Base-by-base conservation (phyloP, 208 protist genomes). In the Crithidia sp. region DNA sequence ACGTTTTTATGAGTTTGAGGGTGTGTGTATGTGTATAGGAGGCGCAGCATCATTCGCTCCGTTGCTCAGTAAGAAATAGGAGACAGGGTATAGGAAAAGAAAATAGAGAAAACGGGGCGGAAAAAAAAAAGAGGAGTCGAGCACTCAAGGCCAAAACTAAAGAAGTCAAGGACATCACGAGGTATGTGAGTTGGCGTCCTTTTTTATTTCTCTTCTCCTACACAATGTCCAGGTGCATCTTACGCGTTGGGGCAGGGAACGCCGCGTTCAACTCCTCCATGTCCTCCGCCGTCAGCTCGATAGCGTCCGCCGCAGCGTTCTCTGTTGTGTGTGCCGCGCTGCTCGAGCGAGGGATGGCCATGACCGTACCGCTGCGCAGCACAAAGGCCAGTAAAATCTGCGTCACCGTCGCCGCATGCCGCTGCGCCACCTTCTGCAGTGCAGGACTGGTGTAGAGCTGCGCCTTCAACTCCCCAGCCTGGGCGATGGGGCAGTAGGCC, bases 401-500 rank as follows among this genome's bases (percentile, higher is more conserved):
- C 3, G 78, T 67, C 56, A 87, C 63, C 49, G 73, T 82, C 37
- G 74, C 79, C 41, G 45, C 12, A 62, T 87, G 77, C 9, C 67
- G 69, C 71, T 57, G 37, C 40, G 82, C 82, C 13, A 87, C 70
- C 36, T 16, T 45, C 70, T 80, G 49, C 8, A 94, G 76, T 10
- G 73, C 80, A 2, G 52, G 37, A 49, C 80, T 76, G 45, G 71
- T 76, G 75, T 89, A 86, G n/a, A 94, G 79, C 47, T 66, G 72
- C 72, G 73, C 66, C 54, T 90, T 80, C n/a, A 94, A 77, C 13
- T 82, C 68, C 7, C 88, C 63, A 47, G 85, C 85, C 55, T 87
- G 81, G 19, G 87, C 83, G 49, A 82, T 76, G 37, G 93, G 93
- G 77, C 86, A 94, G 69, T 97, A 97, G 10, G 93, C 92, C 67